Conservation (phyloP, 805 yeast species). For the Millerago galiae region DNA sequence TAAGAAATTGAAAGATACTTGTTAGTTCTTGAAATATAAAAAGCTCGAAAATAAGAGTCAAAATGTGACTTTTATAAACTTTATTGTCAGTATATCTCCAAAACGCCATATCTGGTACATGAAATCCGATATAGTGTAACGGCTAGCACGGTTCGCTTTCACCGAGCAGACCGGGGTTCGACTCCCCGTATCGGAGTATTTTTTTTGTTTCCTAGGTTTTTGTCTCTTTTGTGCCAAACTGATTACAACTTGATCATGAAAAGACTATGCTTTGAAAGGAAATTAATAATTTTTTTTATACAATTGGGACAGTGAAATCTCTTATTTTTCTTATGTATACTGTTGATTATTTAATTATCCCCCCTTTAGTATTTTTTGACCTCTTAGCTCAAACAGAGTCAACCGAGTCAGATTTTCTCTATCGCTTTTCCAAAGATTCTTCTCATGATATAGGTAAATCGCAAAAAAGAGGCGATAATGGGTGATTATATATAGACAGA, state of each 20-base stretch:
- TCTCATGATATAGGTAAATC: neutral
- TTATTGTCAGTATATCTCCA: slow-evolving; percentile 1
- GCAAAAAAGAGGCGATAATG: neutral
- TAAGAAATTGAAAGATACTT: too few species aligned
- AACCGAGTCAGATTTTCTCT: neutral
- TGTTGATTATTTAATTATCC: too few species aligned
- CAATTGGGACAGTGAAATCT: neutral
- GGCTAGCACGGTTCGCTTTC: slow-evolving; percentile 82
- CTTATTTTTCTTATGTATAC: neutral
- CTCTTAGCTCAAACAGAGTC: neutral
- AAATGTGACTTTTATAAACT: too few species aligned
- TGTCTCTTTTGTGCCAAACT: neutral
- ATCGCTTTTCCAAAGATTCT: neutral
- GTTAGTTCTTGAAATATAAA: too few species aligned
- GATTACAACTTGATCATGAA: neutral
- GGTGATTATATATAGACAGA: neutral
- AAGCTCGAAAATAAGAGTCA: too few species aligned
- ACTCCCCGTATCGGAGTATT: slow-evolving; percentile 71
- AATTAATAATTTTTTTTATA: too few species aligned
- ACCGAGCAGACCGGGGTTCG: slow-evolving; percentile 84
- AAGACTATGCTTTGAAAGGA: too few species aligned
- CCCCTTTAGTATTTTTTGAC: too few species aligned
- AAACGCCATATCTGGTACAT: slow-evolving; percentile 5
- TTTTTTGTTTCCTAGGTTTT: neutral
- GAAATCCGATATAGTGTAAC: slow-evolving; percentile 69